These are phyloP conservation scores for Bipolaris gigantea DNA, from an alignment of 2,329 filamentous ascomycete genomes.

Conservation along the genomic window DNA sequence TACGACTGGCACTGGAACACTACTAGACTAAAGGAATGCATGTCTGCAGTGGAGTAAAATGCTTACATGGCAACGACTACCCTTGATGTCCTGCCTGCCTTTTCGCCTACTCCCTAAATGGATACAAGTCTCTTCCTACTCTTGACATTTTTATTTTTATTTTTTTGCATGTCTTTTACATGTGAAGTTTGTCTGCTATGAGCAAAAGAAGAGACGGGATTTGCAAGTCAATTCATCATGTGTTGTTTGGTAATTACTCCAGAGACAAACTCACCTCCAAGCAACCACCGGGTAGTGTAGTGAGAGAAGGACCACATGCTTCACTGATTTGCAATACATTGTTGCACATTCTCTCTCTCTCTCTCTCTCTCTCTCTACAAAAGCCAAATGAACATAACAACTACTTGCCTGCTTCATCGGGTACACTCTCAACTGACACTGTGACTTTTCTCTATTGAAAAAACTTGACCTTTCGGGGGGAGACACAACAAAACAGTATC, in stretches of 20 bases:
- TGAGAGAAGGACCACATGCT: neutral
- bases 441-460: neutral
- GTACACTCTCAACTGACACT: neutral
- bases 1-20: constrained; percentile 25
- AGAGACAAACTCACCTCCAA: neutral
- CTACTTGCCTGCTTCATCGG: neutral
- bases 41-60: constrained; percentile 13
- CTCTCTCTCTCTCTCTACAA: no score
- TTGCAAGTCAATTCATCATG: no score
- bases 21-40: constrained; percentile 20
- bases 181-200: neutral
- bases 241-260: neutral
- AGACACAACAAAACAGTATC: neutral
- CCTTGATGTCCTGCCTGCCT: constrained; percentile 28
- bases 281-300: neutral
- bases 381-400: no score
- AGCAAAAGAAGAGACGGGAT: no score
- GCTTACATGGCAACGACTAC: constrained; percentile 23
- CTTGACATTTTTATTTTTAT: neutral
- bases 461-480: neutral
- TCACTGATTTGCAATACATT: no score
- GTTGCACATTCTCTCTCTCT: no score
- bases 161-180: neutral
- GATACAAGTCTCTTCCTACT: constrained; percentile 5
- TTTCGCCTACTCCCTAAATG: constrained; percentile 20